phyloP scores from a whole-genome alignment of 768 basidiomycete species.

The Plicaturopsis crispa region DNA sequence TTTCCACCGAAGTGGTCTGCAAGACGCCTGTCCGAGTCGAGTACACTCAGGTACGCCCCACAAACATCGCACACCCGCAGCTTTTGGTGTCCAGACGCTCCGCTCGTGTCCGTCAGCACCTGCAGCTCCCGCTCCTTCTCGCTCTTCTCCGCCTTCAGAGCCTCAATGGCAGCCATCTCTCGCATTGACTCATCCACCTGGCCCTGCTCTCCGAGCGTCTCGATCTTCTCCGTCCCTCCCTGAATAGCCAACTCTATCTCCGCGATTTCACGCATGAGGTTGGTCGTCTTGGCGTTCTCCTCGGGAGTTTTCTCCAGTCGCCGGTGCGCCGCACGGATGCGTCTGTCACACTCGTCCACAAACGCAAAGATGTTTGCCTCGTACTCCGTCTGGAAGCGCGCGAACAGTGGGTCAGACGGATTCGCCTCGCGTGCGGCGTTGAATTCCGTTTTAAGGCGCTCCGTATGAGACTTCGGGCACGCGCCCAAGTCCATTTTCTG shows the following conservation, averaged over 20 bases:
- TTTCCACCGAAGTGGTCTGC: slow-evolving; percentile 99
- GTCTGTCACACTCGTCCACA: slow-evolving; percentile 96
- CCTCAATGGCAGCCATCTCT: slow-evolving; percentile 96
- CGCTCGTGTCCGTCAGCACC: slow-evolving; percentile 94
- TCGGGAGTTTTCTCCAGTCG: slow-evolving; percentile 98
- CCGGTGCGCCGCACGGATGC: slow-evolving; percentile 89
- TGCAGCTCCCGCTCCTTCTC: slow-evolving; percentile 98
- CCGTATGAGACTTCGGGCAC: slow-evolving; percentile 94
- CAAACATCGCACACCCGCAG: slow-evolving; percentile 99
- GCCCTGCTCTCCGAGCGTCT: slow-evolving; percentile 93
- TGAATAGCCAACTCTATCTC: slow-evolving; percentile 99
- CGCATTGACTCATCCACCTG: slow-evolving; percentile 99
- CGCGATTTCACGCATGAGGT: slow-evolving; percentile 98
- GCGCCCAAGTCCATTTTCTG: slow-evolving; percentile 99
- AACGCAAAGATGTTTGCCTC: slow-evolving; percentile 93
- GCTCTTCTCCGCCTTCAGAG: slow-evolving; percentile 89
- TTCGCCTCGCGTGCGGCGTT: slow-evolving; percentile 68
- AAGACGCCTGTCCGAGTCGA: slow-evolving; percentile 96
- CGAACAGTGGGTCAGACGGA: slow-evolving; percentile 75
- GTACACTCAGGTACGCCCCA: slow-evolving; percentile 96
- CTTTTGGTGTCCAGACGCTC: slow-evolving; percentile 99
- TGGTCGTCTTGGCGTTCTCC: slow-evolving; percentile 98
- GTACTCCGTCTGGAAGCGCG: slow-evolving; percentile 90
- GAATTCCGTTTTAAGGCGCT: slow-evolving; percentile 88
- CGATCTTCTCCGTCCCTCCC: slow-evolving; percentile 97